Base-by-base conservation (phyloP, 1,139 yeast species). In the Sugiyamaella japonica region DNA sequence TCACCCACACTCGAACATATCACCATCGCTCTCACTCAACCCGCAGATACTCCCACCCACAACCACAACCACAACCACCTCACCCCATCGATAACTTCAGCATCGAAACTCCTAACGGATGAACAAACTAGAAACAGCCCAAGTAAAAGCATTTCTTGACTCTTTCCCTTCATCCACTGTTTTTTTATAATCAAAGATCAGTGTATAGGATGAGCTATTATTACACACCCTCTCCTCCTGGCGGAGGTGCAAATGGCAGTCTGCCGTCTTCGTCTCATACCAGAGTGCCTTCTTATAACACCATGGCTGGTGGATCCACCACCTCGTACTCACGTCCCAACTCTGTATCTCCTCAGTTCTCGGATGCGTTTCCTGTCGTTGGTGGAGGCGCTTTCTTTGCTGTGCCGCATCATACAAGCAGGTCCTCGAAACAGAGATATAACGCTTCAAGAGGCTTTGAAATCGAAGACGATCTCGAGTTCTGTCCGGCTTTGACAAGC, bases 391-490 rank as follows among this genome's bases (percentile, higher is more conserved):
- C 50, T 15, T 48, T 49, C 38, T 37, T 59, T 46, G 50, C 36
- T n/a, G 2, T 17, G 17, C 43, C 34, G 17, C 54, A 25, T 38
- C 54, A 32, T 23, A 8, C 38, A 34, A 34, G 23, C 46, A 36
- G 15, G 28, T 50, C 57, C 12, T 54, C 61, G 28, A 49, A 52
- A 17, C 60, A 76, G 40, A 77, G 84, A 59, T 77, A 83, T 63
- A 83, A 84, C 62, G 78, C 84, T 44, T 82, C 83, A 63, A 79
- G 86, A 61, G 84, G 88, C 36, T 84, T 86, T 69, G 89, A 84
- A 61, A 67, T 77, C 45, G 89, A 83, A 66, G 87, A 86, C 60
- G 91, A 86, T 68, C 67, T 80, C 59, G 90, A 84, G 70, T 86
- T 86, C 69, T 83, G 87, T 63, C 57, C 68, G 63, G 66, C 69